A percentile compares a stretch with the other conserved stretches of the same genome.
Conservation (phyloP, 2,329 filamentous ascomycete species). For the Sarocladiaceae sp. region DNA sequence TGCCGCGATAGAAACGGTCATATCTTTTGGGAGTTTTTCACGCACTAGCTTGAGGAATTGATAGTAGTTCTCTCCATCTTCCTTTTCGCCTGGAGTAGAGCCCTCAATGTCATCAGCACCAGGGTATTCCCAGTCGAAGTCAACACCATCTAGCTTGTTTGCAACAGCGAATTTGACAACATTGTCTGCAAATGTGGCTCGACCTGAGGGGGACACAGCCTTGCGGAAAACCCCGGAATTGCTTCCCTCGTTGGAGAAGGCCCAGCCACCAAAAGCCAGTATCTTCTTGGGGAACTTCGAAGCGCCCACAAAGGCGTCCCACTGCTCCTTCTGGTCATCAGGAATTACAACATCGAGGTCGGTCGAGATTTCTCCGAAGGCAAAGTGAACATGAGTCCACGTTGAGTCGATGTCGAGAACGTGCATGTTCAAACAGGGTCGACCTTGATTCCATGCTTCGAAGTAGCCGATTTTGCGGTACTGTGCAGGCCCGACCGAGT, state of each 20-base stretch:
- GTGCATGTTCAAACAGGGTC: conserved; percentile 27
- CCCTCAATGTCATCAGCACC: conserved; percentile 20
- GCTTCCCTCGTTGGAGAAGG: not conserved
- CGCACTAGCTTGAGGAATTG: conserved; percentile 25
- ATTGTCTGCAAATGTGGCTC: conserved; percentile 29
- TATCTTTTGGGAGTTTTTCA: conserved; percentile 22
- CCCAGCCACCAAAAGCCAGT: not conserved
- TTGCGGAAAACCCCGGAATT: conserved; percentile 21
- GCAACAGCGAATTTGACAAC: conserved; percentile 34
- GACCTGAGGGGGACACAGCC: conserved; percentile 27
- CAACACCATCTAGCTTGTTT: conserved; percentile 36
- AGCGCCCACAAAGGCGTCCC: conserved; percentile 13
- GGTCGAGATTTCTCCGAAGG: too few relatives aligned
- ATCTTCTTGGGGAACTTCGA: conserved; percentile 11
- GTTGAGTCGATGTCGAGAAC: conserved; percentile 18
- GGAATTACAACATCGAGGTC: too few relatives aligned
- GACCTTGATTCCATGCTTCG: conserved; percentile 24
- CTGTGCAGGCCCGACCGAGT: conserved; percentile 17
- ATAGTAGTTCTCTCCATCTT: conserved; percentile 23
- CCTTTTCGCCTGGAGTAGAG: conserved; percentile 19
- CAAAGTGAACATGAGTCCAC: conserved; percentile 29
- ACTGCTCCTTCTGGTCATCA: too few relatives aligned
- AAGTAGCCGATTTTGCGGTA: conserved; percentile 28
- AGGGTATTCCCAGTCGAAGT: conserved; percentile 45
- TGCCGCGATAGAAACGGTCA: conserved; percentile 30